These are phyloP conservation scores for Sphagnum tenellum DNA, from an alignment of 225 moss, liverwort and hornwort species.

Conservation along the genomic window DNA sequence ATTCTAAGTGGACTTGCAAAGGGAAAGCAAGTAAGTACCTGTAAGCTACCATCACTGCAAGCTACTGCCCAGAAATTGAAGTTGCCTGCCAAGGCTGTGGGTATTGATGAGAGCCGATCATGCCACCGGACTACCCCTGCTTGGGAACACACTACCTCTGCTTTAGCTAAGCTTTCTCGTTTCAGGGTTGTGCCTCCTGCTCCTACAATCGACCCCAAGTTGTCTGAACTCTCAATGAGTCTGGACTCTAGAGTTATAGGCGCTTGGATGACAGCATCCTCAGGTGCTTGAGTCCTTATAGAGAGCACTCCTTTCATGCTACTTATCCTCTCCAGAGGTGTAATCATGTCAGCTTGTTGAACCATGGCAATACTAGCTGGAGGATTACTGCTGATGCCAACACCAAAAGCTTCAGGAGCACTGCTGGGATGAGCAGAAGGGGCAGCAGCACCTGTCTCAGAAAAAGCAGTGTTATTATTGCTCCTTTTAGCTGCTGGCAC, in stretches of 20 bases:
- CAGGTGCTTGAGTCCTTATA: constrained; percentile 43
- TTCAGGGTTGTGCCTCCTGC: constrained; percentile 30
- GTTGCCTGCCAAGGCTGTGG: constrained; percentile 75
- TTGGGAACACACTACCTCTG: constrained; percentile 81
- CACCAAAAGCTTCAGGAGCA: constrained; percentile 22
- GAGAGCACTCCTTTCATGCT: constrained; percentile 61
- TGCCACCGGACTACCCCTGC: constrained; percentile 89
- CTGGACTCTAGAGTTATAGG: constrained; percentile 84
- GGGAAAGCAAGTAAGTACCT: constrained; percentile 19
- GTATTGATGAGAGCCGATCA: constrained; percentile 70
- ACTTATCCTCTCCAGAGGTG: constrained; percentile 40
- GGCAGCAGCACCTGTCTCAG: constrained; percentile 26
- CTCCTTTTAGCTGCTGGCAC: constrained; percentile 38
- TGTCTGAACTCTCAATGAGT: constrained; percentile 41
- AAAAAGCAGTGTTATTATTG: constrained; percentile 4
- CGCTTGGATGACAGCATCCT: constrained; percentile 23
- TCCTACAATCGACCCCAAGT: constrained; percentile 29
- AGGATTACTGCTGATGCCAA: constrained; percentile 35
- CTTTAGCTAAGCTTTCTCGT: constrained; percentile 52
- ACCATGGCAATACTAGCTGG: constrained; percentile 22
- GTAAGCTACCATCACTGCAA: constrained; percentile 74
- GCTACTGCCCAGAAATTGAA: constrained; percentile 88
- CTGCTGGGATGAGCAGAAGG: constrained; percentile 20
- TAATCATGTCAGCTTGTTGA: constrained; percentile 43
- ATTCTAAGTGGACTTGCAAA: no score